Evolutionary conservation across 2,329 filamentous ascomycete genomes (phyloP), one percentile per base, ranked within the genome.

Genomic region (Aspergillus fructus): DNA sequence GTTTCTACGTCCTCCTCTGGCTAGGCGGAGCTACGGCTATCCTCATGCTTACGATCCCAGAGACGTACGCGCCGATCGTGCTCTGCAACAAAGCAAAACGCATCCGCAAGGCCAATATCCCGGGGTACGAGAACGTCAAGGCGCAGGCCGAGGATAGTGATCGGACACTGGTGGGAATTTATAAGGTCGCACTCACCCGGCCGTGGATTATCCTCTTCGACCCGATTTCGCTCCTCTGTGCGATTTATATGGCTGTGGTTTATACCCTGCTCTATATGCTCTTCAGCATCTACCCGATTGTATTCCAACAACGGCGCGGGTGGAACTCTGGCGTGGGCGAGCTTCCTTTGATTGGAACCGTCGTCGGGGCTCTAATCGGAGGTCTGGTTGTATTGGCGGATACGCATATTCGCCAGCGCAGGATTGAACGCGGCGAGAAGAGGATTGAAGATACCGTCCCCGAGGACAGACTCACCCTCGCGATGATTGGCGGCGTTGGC

Each of bases 1-100:
- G 83, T 24, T 67, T 89, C n/a, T 90, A 89, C 66, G 83, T 86
- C 4, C 80, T 51, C 4, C 24, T 51, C 5, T 47, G 42, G 33
- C 23, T 53, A 1, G 41, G 19, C 4, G 30, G 17, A 0, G 6
- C 17, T 6, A 47, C 51, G 0, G 84, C 13, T 84, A 85, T 3
- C 86, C 86, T 88, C 69, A 76, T 89, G 50, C 86, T 58, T 30
- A 59, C 13, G 8, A 49, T 51, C 34, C 43, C 33, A 0, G 48
- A 51, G 42, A 50, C 54, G 4, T n/a, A 27, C 8, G 30, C 40
- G 21, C 17, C 49, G 3, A 12, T 15, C 1, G 43, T 62, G 41
- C 64, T 56, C 15, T 61, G 68, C 5, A 65, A 64, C 6, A 62
- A 64, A 37, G 49, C 69, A 4, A 42, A 42, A 4, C 46, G 46